Base-by-base conservation (phyloP, 2,329 filamentous ascomycete genomes). In the Chaetomium sp. region DNA sequence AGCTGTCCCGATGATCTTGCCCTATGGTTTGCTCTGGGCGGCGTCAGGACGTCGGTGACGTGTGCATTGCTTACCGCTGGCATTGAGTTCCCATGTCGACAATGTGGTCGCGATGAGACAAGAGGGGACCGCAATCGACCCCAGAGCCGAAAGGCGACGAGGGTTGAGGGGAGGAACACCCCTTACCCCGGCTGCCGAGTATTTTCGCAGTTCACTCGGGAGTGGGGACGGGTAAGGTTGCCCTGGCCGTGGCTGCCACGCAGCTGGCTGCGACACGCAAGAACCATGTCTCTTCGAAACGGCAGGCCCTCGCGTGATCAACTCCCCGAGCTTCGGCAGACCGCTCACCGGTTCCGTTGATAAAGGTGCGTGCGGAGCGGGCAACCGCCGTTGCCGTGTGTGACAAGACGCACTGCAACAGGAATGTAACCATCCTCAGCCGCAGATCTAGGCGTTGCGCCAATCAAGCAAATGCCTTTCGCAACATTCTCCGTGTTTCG, bases 271-370 rank as follows among this genome's bases (percentile, higher is more conserved):
- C 13, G 25, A 45, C 56, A 21, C 38, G 25, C 27, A 25, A 10
- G n/a, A 27, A 29, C 47, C 31, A 42, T 53, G 31, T 29, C 35
- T 25, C 6, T 60, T 53, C 49, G 23, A 54, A 54, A 35, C 27
- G 59, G 59, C 27, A 61, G 12, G 35, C 38, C 12, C 50, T 61
- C 60, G 60, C 60, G 60, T 62, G 60, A 62, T 57, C 60, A 55
- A 25, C 21, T 25, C 23, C 27, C 53, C 53, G 53, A 62, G 19
- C 29, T 33, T 19, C 59, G 19, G 23, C 31, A 58, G 42, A 42
- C 57, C 9, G 57, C 42, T n/a, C 42, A 33, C 13, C 16, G 25
- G 38, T 31, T 23, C 9, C 3, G 45, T 23, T 23, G 45, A 7
- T 12, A 16, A 42, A 25, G 23, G 8, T 23, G n/a, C 10, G 49